Base-by-base conservation (phyloP, 225 moss, liverwort and hornwort species). In the Marchantia paleacea region DNA sequence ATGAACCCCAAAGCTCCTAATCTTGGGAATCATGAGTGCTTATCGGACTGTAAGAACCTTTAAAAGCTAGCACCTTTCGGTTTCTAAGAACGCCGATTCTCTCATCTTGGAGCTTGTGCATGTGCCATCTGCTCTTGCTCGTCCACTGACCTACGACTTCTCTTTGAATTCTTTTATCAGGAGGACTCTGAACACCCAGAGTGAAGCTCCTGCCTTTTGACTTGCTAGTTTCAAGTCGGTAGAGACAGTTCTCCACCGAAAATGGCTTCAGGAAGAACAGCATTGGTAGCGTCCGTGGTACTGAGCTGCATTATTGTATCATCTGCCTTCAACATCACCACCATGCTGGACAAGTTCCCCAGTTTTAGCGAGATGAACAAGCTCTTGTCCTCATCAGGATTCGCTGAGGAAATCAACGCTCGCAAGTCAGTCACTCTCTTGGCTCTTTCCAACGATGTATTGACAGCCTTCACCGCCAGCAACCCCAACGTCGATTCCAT, bases 361-460 rank as follows among this genome's bases (percentile, higher is more conserved):
- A 6, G 76, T 12, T 85, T 52, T 74, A 77, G 76, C 30, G 29
- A 69, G 0, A 75, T 85, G 69, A 82, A 76, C 82, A 16, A 80
- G 74, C 79, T 76, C 79, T 55, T 85, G 13, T 82, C 22, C 14
- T 14, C 18, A 69, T 80, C 82, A 0, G 80, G 76, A 30, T 79
- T 85, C 7, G 85, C 29, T 12, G 52, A 76, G 62, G 82, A 85
- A 49, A 39, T 80, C 76, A 77, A 76, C 50, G 53, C 18, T 8
- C 82, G 74, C 52, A 69, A 69, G 7, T 25, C 72, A 15, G 7
- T 85, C 72, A 85, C 85, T 4, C 7, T 85, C 18, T 55, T 85
- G 75, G 85, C 72, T 14, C 6, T 75, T 50, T 0, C 70, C 22
- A 85, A 85, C 51, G 7, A 0, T 15, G 48, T n/a, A 7, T 3